These are phyloP conservation scores for Kluyveromyces starmeri DNA, from an alignment of 805 yeast species.

Conservation along the genomic window DNA sequence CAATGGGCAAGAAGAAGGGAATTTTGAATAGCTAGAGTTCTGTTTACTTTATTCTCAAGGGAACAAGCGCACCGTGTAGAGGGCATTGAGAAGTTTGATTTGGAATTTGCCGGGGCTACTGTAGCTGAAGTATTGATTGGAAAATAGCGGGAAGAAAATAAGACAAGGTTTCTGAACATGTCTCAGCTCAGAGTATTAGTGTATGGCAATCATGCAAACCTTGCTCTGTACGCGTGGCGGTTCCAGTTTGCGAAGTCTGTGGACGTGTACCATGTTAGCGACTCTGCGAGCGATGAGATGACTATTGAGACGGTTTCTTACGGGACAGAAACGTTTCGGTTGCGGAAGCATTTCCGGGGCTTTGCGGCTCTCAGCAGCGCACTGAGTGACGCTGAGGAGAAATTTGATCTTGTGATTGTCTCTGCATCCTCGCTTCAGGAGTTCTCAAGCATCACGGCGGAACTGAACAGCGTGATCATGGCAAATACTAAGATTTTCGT, in stretches of 20 bases:
- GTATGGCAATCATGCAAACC: constrained; percentile 25
- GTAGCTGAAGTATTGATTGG: too few species aligned
- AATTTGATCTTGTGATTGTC: constrained; percentile 38
- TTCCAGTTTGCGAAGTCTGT: constrained; percentile 30
- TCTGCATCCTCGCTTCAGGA: constrained; percentile 45
- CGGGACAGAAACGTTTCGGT: constrained; percentile 20
- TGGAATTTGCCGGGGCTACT: too few species aligned
- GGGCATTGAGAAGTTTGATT: too few species aligned
- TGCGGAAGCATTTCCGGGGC: constrained; percentile 23
- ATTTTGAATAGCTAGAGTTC: too few species aligned
- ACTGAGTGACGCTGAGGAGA: constrained; percentile 6
- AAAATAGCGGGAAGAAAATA: too few species aligned
- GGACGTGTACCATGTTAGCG: constrained; percentile 25
- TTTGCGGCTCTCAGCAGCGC: constrained; percentile 11
- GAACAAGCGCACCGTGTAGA: too few species aligned
- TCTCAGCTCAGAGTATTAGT: constrained; percentile 23
- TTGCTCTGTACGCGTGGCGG: constrained; percentile 25
- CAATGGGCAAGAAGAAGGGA: too few species aligned
- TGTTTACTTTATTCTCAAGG: too few species aligned
- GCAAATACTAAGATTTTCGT: constrained; percentile 45
- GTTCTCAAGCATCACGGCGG: constrained; percentile 34
- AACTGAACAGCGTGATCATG: constrained; percentile 32
- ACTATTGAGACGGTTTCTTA: constrained; percentile 21
- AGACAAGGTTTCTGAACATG: too few species aligned
- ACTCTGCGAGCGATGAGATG: constrained; percentile 17